Percentiles rank a stretch among this genome's conserved stretches.
phyloP scores from a whole-genome alignment of 164 flowering plant genomes.

The Litsea cubeba region DNA sequence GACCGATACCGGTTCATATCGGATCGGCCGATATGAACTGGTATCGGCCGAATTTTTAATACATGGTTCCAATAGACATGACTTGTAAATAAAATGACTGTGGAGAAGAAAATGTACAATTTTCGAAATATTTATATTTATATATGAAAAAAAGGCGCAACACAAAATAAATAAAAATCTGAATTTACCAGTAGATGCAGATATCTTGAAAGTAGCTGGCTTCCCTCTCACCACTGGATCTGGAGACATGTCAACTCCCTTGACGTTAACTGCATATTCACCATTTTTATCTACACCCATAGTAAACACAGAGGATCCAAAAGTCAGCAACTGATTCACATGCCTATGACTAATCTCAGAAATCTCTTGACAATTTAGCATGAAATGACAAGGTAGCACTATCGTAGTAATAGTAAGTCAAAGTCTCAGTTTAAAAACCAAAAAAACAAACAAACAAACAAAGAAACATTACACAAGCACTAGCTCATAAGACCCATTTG shows the following conservation, averaged over 20 bases:
- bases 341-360: background rate
- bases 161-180: slow-evolving; percentile 24
- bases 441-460: too few species aligned
- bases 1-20: too few species aligned
- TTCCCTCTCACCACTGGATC: slow-evolving; percentile 54
- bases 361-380: background rate
- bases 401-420: too few species aligned
- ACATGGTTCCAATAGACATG: too few species aligned
- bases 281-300: slow-evolving; percentile 37
- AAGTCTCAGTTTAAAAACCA: too few species aligned
- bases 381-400: too few species aligned
- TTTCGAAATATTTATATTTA: too few species aligned
- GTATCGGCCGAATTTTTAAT: too few species aligned
- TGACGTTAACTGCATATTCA: slow-evolving; percentile 54
- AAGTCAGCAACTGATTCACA: background rate
- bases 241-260: slow-evolving; percentile 54
- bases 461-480: too few species aligned
- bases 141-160: background rate
- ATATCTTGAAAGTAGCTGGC: slow-evolving; percentile 58
- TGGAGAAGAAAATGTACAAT: background rate
- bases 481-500: too few species aligned
- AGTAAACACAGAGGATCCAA: background rate
- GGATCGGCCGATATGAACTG: too few species aligned
- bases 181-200: slow-evolving; percentile 50
- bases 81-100: too few species aligned